Conservation (phyloP, 2,329 filamentous ascomycete species). For the Magnaporthiopsis rhizophila region DNA sequence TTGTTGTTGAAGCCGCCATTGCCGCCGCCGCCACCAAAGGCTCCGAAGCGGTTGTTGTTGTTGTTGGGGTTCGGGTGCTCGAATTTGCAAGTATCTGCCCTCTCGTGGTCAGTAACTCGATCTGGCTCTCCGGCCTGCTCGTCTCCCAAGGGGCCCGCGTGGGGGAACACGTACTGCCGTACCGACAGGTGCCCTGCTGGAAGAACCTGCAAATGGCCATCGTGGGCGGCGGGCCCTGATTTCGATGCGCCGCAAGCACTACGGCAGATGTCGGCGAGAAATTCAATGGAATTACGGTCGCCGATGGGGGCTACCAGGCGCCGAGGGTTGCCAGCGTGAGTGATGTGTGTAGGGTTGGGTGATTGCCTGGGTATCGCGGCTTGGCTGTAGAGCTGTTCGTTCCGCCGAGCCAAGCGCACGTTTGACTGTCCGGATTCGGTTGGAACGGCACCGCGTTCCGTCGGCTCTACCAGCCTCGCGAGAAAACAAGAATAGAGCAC, state of each 20-base stretch:
- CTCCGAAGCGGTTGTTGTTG: conserved; percentile 49
- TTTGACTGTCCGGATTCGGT: not conserved
- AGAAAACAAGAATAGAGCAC: not conserved
- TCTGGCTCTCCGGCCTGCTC: not conserved
- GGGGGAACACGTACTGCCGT: conserved; percentile 34
- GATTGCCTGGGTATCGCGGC: not conserved
- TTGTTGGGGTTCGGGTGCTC: conserved; percentile 37
- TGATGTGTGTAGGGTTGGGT: not conserved
- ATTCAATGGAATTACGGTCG: not conserved
- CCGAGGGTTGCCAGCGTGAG: not conserved
- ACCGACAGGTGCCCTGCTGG: conserved; percentile 43
- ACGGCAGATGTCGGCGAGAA: not conserved
- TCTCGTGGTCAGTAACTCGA: not conserved
- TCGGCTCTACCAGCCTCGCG: not conserved
- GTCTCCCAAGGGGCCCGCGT: not conserved
- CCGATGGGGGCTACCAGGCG: not conserved
- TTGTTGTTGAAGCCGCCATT: conserved; percentile 1
- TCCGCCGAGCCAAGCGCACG: too few species aligned
- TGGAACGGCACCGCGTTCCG: not conserved
- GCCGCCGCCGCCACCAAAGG: conserved; percentile 22
- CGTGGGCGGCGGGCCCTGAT: not conserved
- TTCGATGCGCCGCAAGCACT: not conserved
- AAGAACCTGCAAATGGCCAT: conserved; percentile 37
- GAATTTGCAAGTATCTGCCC: conserved; percentile 42
- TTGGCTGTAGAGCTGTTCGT: not conserved